Evolutionary conservation across 495 filamentous ascomycete genomes (phyloP).

Genomic region (Tuber melanosporum): DNA sequence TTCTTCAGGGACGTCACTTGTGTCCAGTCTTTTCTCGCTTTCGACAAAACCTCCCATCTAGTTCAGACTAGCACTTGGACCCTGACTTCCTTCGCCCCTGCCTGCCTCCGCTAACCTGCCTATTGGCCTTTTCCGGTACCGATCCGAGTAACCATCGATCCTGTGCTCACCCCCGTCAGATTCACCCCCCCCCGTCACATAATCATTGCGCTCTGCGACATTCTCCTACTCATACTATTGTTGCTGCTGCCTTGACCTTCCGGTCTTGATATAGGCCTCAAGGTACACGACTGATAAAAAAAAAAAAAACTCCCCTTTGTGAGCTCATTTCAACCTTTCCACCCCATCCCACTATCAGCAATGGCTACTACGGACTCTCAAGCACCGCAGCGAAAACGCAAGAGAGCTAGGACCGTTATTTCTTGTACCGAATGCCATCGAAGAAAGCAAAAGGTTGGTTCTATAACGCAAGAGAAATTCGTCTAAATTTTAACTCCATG

Average conservation of each 20-base stretch:
- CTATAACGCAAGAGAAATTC: background rate
- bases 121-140: background rate
- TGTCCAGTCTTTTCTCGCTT: background rate
- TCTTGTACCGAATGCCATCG: slow-evolving; percentile 60
- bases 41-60: background rate
- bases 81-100: background rate
- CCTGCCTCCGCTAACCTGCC: background rate
- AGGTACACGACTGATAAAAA: background rate
- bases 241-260: background rate
- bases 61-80: background rate
- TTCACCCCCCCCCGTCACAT: background rate
- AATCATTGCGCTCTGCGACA: background rate
- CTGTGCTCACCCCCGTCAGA: background rate
- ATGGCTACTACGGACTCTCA: slow-evolving; percentile 24
- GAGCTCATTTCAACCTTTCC: slow-evolving; percentile 7
- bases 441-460: slow-evolving; percentile 56
- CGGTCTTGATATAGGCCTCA: background rate
- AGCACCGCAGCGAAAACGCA: slow-evolving; percentile 42
- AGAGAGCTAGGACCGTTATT: slow-evolving; percentile 56
- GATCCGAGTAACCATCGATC: slow-evolving; percentile 5
- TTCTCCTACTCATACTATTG: background rate
- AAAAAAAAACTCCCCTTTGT: background rate
- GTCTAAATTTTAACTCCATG: background rate
- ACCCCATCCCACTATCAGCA: background rate
- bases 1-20: background rate